These are phyloP conservation scores for Phylloporus scabripes DNA, from an alignment of 768 basidiomycete genomes.

Conservation along the genomic window DNA sequence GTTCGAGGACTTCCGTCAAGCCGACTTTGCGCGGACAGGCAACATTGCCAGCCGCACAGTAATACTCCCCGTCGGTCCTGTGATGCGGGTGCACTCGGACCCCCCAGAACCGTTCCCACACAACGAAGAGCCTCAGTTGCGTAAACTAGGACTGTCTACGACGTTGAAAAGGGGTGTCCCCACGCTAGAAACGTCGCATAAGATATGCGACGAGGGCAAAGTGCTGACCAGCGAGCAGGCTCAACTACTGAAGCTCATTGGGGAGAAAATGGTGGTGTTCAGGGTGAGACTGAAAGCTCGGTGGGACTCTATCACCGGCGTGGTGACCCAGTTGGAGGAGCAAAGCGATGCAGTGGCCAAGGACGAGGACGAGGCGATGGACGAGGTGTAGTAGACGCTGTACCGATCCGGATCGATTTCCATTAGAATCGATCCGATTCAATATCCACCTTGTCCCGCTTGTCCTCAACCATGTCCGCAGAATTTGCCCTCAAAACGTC, in stretches of 20 bases:
- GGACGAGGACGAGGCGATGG: constrained; percentile 44
- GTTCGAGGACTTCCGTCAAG: constrained; percentile 86
- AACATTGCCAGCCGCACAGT: constrained; percentile 74
- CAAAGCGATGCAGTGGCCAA: constrained; percentile 26
- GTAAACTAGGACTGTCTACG: constrained; percentile 85
- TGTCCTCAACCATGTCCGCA: constrained; percentile 26
- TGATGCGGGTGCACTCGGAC: constrained; percentile 74
- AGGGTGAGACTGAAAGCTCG: constrained; percentile 62
- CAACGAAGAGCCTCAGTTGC: constrained; percentile 94
- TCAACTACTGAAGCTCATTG: constrained; percentile 87
- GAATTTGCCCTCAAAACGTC: constrained; percentile 58
- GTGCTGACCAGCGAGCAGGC: constrained; percentile 80
- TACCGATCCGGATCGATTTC: background rate
- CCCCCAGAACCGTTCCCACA: constrained; percentile 91
- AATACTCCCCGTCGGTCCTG: constrained; percentile 74
- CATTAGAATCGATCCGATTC: constrained; percentile 5
- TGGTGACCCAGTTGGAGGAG: constrained; percentile 56
- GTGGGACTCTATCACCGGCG: constrained; percentile 66
- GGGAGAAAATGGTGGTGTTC: constrained; percentile 84
- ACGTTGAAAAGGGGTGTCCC: constrained; percentile 85
- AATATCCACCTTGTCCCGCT: constrained; percentile 27
- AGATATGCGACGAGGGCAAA: constrained; percentile 80
- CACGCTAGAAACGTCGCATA: constrained; percentile 71
- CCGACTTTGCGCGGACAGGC: constrained; percentile 89
- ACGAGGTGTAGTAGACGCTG: constrained; percentile 37